A percentile compares a stretch with the other conserved stretches of the same genome.
Evolutionary conservation across 140 eudicot species (phyloP).

Genomic region (Ambrosia hybrid): DNA sequence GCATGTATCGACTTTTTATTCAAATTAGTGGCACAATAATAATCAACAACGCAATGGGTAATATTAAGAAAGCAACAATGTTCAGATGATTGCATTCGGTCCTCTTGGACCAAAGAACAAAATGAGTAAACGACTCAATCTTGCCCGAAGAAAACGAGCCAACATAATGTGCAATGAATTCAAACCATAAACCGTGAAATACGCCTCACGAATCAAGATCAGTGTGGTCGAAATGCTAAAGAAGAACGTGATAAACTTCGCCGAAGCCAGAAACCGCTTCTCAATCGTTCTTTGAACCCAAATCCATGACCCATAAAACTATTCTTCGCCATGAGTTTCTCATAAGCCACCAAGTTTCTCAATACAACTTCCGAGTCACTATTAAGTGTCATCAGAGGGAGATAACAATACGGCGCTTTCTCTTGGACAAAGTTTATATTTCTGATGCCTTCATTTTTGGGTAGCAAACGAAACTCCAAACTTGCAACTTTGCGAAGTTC

Average conservation of each 20-base stretch:
- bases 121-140: constrained; percentile 17
- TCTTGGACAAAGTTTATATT: constrained; percentile 13
- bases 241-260: constrained; percentile 5
- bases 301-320: neutral
- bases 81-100: neutral
- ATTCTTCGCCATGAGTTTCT: too few relatives aligned
- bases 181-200: neutral
- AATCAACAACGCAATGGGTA: neutral
- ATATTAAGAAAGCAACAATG: neutral
- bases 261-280: constrained; percentile 14
- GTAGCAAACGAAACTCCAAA: constrained; percentile 13
- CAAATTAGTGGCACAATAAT: too few relatives aligned
- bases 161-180: constrained; percentile 11
- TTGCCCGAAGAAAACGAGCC: constrained; percentile 11
- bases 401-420: constrained; percentile 12
- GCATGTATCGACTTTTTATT: too few relatives aligned
- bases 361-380: constrained; percentile 32
- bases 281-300: neutral
- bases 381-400: constrained; percentile 26
- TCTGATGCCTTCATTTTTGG: constrained; percentile 18
- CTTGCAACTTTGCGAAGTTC: constrained; percentile 13
- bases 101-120: neutral
- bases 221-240: neutral
- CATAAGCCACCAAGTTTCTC: constrained; percentile 25
- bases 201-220: constrained; percentile 13